A percentile compares a stretch with the other conserved stretches of the same genome.
Evolutionary conservation across 768 basidiomycete species (phyloP).

Genomic region (Leccinellum rugosiceps): DNA sequence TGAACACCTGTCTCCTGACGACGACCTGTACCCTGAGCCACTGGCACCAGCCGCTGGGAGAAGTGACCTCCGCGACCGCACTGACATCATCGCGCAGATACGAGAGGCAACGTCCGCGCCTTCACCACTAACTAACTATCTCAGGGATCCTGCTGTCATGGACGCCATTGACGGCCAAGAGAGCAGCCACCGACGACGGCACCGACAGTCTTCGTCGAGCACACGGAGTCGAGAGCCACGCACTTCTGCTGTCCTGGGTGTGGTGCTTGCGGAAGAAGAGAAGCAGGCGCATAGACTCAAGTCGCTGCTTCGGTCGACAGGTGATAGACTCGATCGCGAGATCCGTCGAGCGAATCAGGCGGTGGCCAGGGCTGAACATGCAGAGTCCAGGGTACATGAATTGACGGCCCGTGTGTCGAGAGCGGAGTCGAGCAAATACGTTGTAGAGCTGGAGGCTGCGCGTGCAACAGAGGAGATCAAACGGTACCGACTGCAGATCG

Average conservation of each 20-base stretch:
- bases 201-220: conserved; percentile 33
- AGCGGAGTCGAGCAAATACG: conserved; percentile 42
- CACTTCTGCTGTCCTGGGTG: conserved; percentile 38
- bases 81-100: conserved; percentile 39
- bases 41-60: too few relatives aligned
- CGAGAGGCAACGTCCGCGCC: conserved; percentile 45
- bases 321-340: conserved; percentile 55
- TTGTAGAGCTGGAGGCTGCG: conserved; percentile 37
- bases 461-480: conserved; percentile 46
- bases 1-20: conserved; percentile 28
- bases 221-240: conserved; percentile 40
- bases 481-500: conserved; percentile 45
- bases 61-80: conserved; percentile 5
- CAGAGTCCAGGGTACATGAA: conserved; percentile 48
- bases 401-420: conserved; percentile 34
- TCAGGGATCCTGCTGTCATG: conserved; percentile 43
- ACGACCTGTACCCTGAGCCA: conserved; percentile 13
- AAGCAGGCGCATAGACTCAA: conserved; percentile 55
- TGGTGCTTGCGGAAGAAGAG: conserved; percentile 53
- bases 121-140: conserved; percentile 42
- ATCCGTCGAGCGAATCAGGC: conserved; percentile 52
- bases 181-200: conserved; percentile 28
- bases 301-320: conserved; percentile 46
- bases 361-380: conserved; percentile 46
- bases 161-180: conserved; percentile 32